These are phyloP conservation scores for Scedosporium minutisporum DNA, from an alignment of 2,329 filamentous ascomycete species.

Conservation along the genomic window DNA sequence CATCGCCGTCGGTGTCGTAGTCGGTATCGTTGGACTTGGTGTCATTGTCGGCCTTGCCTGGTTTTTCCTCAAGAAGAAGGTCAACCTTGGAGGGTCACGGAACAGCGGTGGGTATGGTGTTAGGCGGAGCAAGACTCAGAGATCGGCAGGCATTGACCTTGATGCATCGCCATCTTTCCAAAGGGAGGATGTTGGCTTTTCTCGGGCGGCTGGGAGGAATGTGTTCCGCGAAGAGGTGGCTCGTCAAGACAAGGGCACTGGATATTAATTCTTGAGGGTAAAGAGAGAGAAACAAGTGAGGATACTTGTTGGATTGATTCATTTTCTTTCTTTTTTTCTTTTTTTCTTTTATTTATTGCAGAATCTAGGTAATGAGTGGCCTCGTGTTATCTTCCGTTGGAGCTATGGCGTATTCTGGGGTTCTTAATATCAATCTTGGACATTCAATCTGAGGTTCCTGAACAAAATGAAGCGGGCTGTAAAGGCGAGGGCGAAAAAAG, in stretches of 20 bases:
- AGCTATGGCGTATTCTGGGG: no score
- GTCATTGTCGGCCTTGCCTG: constrained; percentile 9
- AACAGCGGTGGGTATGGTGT: constrained; percentile 9
- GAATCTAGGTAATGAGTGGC: background rate
- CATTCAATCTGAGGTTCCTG: background rate
- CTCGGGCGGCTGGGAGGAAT: background rate
- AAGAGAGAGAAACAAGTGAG: background rate
- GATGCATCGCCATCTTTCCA: constrained; percentile 8
- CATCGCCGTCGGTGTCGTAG: constrained; percentile 9
- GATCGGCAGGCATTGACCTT: constrained; percentile 5
- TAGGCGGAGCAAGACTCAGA: constrained; percentile 9
- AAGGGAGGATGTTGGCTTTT: constrained; percentile 8
- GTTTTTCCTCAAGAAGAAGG: constrained; percentile 9
- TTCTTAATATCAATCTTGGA: background rate
- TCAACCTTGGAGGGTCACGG: constrained; percentile 8
- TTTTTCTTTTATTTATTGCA: background rate
- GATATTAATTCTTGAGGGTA: background rate
- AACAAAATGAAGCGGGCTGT: no score
- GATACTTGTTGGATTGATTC: background rate
- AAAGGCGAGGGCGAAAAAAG: background rate
- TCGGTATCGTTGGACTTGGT: constrained; percentile 8
- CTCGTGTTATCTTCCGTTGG: no score
- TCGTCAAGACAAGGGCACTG: constrained; percentile 8
- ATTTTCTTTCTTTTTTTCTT: background rate
- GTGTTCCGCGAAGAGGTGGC: constrained; percentile 10